These are phyloP conservation scores for Lepidopterella palustris DNA, from an alignment of 495 filamentous ascomycete species.

Conservation along the genomic window DNA sequence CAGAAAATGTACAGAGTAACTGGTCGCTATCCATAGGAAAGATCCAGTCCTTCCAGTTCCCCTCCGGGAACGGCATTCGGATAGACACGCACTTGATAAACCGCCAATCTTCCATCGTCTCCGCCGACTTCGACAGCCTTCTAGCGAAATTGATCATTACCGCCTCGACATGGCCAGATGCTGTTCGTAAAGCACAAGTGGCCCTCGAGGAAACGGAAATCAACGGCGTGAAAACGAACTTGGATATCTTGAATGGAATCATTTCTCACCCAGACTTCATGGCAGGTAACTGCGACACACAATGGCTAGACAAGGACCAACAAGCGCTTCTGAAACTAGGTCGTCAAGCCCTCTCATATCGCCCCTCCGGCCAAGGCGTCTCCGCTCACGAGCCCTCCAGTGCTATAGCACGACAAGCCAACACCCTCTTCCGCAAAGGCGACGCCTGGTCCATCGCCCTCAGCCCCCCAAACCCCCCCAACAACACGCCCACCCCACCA, in stretches of 20 bases:
- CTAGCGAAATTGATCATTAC: slow-evolving; percentile 58
- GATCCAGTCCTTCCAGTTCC: slow-evolving; percentile 47
- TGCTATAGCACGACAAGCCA: slow-evolving; percentile 24
- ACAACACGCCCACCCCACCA: slow-evolving; percentile 21
- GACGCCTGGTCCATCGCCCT: slow-evolving; percentile 52
- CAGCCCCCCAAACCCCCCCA: slow-evolving; percentile 28
- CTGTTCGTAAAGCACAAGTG: slow-evolving; percentile 47
- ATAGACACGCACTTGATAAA: slow-evolving; percentile 49
- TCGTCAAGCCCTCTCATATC: slow-evolving; percentile 4
- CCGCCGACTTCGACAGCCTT: slow-evolving; percentile 53
- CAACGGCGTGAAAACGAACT: slow-evolving; percentile 50
- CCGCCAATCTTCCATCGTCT: slow-evolving; percentile 41
- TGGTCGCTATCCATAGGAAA: slow-evolving; percentile 56
- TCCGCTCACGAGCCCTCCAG: background rate
- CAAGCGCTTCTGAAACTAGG: slow-evolving; percentile 37
- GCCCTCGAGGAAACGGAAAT: slow-evolving; percentile 50
- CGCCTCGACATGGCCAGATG: slow-evolving; percentile 45
- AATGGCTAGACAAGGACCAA: slow-evolving; percentile 51
- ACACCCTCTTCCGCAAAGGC: slow-evolving; percentile 47
- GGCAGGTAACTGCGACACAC: slow-evolving; percentile 45
- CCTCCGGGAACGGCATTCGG: slow-evolving; percentile 50
- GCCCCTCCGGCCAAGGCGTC: background rate
- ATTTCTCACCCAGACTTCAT: slow-evolving; percentile 45
- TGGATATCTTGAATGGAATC: slow-evolving; percentile 49
- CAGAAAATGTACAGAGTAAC: slow-evolving; percentile 48